phyloP scores from a whole-genome alignment of 2,329 filamentous ascomycete genomes.

The Ascochyta rabiei region DNA sequence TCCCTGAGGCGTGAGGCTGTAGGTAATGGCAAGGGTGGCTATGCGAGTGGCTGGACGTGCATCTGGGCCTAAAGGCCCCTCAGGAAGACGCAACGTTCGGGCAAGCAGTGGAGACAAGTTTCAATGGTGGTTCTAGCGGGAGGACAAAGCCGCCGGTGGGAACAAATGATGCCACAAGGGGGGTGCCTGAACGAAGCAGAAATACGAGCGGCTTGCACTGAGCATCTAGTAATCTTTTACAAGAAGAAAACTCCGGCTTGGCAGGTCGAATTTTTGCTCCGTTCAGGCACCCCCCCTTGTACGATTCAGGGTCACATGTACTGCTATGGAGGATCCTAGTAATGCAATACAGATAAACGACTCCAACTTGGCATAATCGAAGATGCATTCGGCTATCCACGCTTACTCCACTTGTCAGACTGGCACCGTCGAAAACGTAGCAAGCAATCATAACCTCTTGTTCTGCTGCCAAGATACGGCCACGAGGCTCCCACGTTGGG shows the following conservation, averaged over 20 bases:
- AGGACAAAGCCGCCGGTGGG: constrained; percentile 15
- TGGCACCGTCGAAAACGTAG: background rate
- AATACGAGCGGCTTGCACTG: no score
- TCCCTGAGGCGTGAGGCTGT: background rate
- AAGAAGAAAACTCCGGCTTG: no score
- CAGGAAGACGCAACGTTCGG: constrained; percentile 7
- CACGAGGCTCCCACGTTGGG: constrained; percentile 8
- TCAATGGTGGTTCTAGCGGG: constrained; percentile 4
- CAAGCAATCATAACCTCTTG: background rate
- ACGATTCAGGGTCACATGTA: no score
- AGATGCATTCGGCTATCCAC: no score
- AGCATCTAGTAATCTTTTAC: no score
- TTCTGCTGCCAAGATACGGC: constrained; percentile 6
- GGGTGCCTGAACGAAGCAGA: no score
- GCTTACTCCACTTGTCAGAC: background rate
- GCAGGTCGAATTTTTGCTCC: no score
- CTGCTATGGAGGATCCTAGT: no score
- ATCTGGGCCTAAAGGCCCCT: background rate
- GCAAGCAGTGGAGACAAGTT: constrained; percentile 8
- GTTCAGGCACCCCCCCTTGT: no score
- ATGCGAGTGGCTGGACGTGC: constrained; percentile 2
- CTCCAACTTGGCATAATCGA: no score
- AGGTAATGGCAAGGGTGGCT: background rate
- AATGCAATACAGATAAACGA: no score
- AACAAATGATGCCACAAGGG: background rate